Base-by-base conservation (phyloP, 139 green algal species). In the Edaphochlamys debaryana region DNA sequence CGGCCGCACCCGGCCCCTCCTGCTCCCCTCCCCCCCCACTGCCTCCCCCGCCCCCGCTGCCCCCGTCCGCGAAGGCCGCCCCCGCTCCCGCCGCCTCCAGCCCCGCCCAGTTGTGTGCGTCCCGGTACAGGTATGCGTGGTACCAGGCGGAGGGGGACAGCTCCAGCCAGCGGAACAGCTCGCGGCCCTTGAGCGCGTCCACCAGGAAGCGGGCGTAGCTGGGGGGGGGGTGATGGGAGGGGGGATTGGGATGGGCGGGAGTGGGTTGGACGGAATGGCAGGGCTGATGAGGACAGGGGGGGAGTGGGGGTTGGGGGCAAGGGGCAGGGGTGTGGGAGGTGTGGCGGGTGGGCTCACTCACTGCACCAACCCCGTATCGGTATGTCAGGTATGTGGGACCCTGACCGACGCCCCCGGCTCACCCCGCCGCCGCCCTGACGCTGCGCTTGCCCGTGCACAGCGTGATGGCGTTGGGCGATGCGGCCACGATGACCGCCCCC, bases 131-230 rank as follows among this genome's bases (percentile, higher is more conserved):
- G 79, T 98, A 91, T 34, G 92, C 89, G 87, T 96, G 88, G 94
- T 94, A 98, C 85, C 92, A 95, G 64, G 79, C 79, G 40, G 67
- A 15, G 29, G 94, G 94, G 22, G 77, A 67, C 41, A 99, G 91
- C 42, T 90, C 63, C 54, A 99, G 84, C 90, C 90, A 97, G 56
- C 77, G 34, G 78, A 98, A 96, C 45, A 97, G 89, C 77, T 97
- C 93, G 13, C 92, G 89, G 67, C 84, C 69, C 20, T 38, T 20
- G 60, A 99, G 79, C 0, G 96, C 92, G 20, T 94, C 89, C 32
- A 98, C 80, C 42, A 99, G 88, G 92, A 96, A 98, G 60, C 93
- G 87, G 9, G 90, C 87, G 89, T 98, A 98, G 58, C 92, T 93
- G 87, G 63, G 67, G 73, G 4, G 56, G 34, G 25, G 73, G 62